Evolutionary conservation across 495 filamentous ascomycete genomes (phyloP), one percentile per base, ranked within the genome.

Genomic region (Penicillium subrubescens): DNA sequence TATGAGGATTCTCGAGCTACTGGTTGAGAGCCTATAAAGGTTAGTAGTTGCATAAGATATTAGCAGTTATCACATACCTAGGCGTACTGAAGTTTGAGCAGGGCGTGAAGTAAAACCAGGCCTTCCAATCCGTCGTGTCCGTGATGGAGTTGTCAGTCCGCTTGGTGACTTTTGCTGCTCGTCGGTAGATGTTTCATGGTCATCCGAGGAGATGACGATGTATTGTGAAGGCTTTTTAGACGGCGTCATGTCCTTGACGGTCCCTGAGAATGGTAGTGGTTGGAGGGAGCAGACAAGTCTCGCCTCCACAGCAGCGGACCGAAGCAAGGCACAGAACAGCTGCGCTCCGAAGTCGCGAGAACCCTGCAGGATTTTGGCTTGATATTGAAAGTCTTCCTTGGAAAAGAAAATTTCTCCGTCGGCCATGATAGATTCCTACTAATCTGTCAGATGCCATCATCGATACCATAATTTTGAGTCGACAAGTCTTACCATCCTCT

Each of bases 231-330:
- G 66, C 12, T 75, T 60, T 63, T 78, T 85, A 8, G 77, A 67
- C 1, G 80, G 74, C 1, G 76, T 77, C 52, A 69, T 66, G 7
- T 82, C 76, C 64, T 86, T 89, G 0, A 84, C 81, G 2, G 83
- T 82, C 1, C 88, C 83, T 25, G 81, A 83, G 67, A 95, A 94
- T 2, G 92, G 81, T 4, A 99, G 81, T 0, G 88, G 84, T 68
- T 98, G 94, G 14, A 99, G 82, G 10, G 96, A 99, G 76, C 94
- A 98, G 1, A 97, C 91, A 3, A 99, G 84, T 17, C 95, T 86
- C n/a, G 93, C 85, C 64, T 92, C 88, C 3, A 98, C 87, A 8
- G 90, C 93, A 33, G 82, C 86, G 33, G 86, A 85, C 10, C 95
- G 88, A 12, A 99, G 82, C 27, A 97, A 72, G 8, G 92, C 89